These are phyloP conservation scores for Chlorella sp. DNA, from an alignment of 139 green algal species.

Conservation along the genomic window DNA sequence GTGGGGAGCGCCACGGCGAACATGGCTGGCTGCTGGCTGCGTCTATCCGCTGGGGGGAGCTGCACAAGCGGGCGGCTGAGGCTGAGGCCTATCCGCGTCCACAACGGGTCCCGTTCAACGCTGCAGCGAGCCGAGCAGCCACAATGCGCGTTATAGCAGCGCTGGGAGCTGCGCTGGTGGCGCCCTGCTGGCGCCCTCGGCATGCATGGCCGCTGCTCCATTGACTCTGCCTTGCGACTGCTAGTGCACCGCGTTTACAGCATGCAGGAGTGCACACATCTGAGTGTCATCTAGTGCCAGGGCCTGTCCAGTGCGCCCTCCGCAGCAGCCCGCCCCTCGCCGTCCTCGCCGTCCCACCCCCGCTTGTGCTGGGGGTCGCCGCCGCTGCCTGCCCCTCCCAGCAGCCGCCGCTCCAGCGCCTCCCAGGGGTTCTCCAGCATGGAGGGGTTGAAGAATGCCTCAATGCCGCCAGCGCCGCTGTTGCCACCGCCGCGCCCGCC, in stretches of 20 bases:
- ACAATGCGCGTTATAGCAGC: background rate
- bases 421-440: slow-evolving; percentile 49
- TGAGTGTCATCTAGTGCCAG: slow-evolving; percentile 42
- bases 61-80: too few relatives aligned
- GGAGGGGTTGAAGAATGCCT: slow-evolving; percentile 25
- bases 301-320: slow-evolving; percentile 39
- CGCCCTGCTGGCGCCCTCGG: background rate
- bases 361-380: background rate
- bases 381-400: background rate
- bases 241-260: background rate
- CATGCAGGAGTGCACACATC: background rate
- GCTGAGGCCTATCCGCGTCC: too few relatives aligned
- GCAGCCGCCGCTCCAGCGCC: slow-evolving; percentile 22
- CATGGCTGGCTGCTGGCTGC: background rate
- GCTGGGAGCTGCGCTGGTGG: background rate
- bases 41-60: background rate
- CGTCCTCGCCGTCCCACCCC: background rate
- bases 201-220: background rate
- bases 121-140: background rate
- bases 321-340: background rate
- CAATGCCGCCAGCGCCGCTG: background rate
- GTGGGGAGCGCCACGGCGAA: background rate
- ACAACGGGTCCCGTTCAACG: background rate
- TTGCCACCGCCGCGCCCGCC: background rate
- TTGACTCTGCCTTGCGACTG: background rate